These are phyloP conservation scores for Leccinum imitatum DNA, from an alignment of 768 basidiomycete genomes.

Conservation along the genomic window DNA sequence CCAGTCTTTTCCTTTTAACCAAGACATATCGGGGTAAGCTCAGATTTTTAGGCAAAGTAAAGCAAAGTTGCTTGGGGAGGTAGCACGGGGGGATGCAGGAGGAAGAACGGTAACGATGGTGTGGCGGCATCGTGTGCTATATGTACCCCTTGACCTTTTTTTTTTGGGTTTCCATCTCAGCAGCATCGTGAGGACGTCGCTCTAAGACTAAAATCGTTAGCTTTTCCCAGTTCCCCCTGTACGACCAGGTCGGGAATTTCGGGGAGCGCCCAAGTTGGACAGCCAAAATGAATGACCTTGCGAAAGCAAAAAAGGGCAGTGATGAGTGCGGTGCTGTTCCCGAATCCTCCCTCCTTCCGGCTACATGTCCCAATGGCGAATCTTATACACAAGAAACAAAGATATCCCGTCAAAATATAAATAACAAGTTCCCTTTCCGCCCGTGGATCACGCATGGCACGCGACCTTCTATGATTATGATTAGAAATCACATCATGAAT, in stretches of 20 bases:
- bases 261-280: slow-evolving; percentile 1
- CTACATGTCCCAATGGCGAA: background rate
- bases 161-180: slow-evolving; percentile 17
- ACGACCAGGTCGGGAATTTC: slow-evolving; percentile 2
- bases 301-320: slow-evolving; percentile 2
- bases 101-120: background rate
- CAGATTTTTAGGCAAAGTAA: background rate
- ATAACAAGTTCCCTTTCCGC: background rate
- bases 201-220: background rate
- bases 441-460: slow-evolving; percentile 2
- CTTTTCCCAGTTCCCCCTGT: background rate
- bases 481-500: background rate
- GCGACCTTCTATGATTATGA: background rate
- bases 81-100: background rate
- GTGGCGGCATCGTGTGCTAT: slow-evolving; percentile 12
- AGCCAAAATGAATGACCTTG: slow-evolving; percentile 13
- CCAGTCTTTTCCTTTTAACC: slow-evolving; percentile 32
- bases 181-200: slow-evolving; percentile 10
- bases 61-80: background rate
- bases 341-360: background rate
- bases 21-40: slow-evolving; percentile 23
- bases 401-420: background rate
- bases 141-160: slow-evolving; percentile 20
- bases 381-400: background rate
- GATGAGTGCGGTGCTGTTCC: slow-evolving; percentile 7